A percentile compares a stretch with the other conserved stretches of the same genome.
phyloP scores from a whole-genome alignment of 1,139 yeast species.

The Yamadazyma kanchanaburiensis region DNA sequence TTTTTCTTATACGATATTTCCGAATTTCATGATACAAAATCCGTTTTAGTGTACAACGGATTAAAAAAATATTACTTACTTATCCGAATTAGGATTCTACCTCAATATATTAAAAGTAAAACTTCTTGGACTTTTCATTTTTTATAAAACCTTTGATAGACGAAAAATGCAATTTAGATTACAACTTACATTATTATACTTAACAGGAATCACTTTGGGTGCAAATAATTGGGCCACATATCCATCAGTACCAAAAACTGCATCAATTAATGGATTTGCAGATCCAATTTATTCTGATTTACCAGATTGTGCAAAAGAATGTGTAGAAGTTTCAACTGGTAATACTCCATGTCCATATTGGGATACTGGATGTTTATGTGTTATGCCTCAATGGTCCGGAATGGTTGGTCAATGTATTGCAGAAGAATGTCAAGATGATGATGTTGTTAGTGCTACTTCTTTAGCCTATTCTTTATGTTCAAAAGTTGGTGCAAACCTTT shows the following conservation, averaged over 20 bases:
- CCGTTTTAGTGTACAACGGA: too few relatives aligned
- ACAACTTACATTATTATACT: conserved; percentile 1
- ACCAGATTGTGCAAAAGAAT: conserved; percentile 43
- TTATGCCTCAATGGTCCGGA: conserved; percentile 49
- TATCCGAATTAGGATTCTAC: too few relatives aligned
- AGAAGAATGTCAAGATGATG: conserved; percentile 34
- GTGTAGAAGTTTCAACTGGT: conserved; percentile 34
- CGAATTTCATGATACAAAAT: too few relatives aligned
- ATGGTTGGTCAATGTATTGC: conserved; percentile 46
- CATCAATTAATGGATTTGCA: conserved; percentile 50
- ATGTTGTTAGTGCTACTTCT: conserved; percentile 37
- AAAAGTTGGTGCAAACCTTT: conserved; percentile 44
- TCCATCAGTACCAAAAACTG: conserved; percentile 48
- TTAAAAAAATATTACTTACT: too few relatives aligned
- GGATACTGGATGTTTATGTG: conserved; percentile 55
- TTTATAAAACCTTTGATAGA: too few relatives aligned
- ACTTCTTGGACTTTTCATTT: too few relatives aligned
- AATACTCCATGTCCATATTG: conserved; percentile 50
- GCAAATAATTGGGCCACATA: conserved; percentile 31
- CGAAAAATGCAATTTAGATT: too few relatives aligned
- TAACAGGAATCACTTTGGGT: conserved; percentile 5
- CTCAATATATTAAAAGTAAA: too few relatives aligned
- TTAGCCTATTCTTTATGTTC: conserved; percentile 42
- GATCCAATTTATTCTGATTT: conserved; percentile 41
- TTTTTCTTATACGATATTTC: too few relatives aligned